Percentiles rank a stretch among this genome's conserved stretches.
These are phyloP conservation scores for Sistotremastrum niveocremeum DNA, from an alignment of 768 basidiomycete genomes.

Conservation along the genomic window DNA sequence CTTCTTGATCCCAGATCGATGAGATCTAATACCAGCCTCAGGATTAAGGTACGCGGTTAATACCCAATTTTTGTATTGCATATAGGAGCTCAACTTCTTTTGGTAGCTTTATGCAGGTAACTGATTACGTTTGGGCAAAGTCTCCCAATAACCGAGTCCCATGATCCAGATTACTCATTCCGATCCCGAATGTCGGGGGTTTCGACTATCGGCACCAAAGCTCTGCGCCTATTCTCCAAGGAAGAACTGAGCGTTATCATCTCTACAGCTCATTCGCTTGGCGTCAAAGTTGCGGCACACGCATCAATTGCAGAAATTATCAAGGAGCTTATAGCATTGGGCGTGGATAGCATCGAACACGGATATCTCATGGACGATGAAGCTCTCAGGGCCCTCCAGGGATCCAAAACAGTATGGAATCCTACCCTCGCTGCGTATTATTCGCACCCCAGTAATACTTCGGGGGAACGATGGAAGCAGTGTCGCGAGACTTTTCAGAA, in stretches of 20 bases:
- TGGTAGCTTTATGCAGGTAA: constrained; percentile 39
- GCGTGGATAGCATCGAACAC: constrained; percentile 47
- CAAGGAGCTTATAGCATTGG: constrained; percentile 14
- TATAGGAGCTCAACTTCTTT: neutral
- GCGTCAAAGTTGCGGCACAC: constrained; percentile 48
- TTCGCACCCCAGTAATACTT: constrained; percentile 13
- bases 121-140: constrained; percentile 3
- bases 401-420: constrained; percentile 31
- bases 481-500: constrained; percentile 28
- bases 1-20: neutral
- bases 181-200: constrained; percentile 32
- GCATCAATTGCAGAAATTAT: constrained; percentile 25
- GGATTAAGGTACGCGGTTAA: too few relatives aligned
- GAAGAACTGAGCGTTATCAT: constrained; percentile 37
- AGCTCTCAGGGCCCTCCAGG: constrained; percentile 4
- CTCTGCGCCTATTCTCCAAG: constrained; percentile 19
- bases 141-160: too few relatives aligned
- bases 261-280: constrained; percentile 34
- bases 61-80: too few relatives aligned
- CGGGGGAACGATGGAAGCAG: constrained; percentile 22
- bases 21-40: neutral
- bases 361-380: constrained; percentile 19
- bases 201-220: constrained; percentile 25
- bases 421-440: constrained; percentile 45
- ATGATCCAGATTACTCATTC: constrained; percentile 34